Conservation (phyloP, 2,329 filamentous ascomycete genomes). For the Lanzia echinophila region DNA sequence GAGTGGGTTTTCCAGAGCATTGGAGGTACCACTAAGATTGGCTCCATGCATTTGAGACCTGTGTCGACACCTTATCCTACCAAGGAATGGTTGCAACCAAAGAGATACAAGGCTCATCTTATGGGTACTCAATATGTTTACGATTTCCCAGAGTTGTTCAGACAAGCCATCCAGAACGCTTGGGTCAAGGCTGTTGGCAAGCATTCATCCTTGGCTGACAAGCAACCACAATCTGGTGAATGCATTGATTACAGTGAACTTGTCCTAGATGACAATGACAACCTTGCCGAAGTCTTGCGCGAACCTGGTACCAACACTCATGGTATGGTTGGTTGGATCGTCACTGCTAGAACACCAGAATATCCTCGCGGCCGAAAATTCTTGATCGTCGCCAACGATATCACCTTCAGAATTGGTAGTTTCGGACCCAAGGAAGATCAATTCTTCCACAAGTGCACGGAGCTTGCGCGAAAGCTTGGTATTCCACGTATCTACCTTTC, state of each 20-base stretch:
- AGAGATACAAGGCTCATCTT: constrained; percentile 97
- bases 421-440: constrained; percentile 95
- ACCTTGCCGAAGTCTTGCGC: constrained; percentile 84
- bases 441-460: constrained; percentile 99
- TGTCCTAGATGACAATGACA: constrained; percentile 90
- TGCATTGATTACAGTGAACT: constrained; percentile 93
- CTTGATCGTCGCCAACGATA: constrained; percentile 97
- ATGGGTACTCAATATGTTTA: constrained; percentile 99
- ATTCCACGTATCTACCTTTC: constrained; percentile 97
- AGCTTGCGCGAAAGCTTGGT: constrained; percentile 86
- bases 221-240: constrained; percentile 78
- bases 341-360: constrained; percentile 90
- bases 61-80: constrained; percentile 91
- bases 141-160: constrained; percentile 98
- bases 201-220: constrained; percentile 66
- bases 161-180: constrained; percentile 93
- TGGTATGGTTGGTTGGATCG: constrained; percentile 98
- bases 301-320: constrained; percentile 93
- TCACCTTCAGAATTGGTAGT: constrained; percentile 97
- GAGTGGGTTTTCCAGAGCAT: constrained; percentile 99
- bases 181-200: constrained; percentile 73
- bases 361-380: constrained; percentile 90
- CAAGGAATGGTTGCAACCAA: constrained; percentile 97
- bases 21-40: constrained; percentile 89
- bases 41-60: constrained; percentile 86